Conservation (phyloP, 257 asterid genomes). For the Osmanthus fragrans region DNA sequence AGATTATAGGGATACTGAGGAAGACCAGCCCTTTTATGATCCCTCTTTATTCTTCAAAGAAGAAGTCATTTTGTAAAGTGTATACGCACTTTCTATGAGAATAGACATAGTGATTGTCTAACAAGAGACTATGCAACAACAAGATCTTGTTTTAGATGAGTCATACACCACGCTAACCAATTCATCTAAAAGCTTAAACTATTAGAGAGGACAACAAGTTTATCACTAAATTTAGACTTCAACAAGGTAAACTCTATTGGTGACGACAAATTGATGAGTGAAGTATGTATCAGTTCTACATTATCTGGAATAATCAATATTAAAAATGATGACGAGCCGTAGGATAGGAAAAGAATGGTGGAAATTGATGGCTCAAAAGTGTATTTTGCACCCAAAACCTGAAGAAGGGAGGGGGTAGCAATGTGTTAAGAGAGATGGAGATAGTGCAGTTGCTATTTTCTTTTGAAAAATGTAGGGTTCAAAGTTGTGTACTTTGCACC, state of each 20-base stretch:
- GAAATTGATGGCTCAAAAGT: background rate
- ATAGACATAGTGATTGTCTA: too few species aligned
- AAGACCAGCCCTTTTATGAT: too few species aligned
- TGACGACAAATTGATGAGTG: background rate
- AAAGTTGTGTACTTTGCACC: background rate
- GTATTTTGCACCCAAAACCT: background rate
- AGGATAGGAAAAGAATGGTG: background rate
- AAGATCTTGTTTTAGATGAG: too few species aligned
- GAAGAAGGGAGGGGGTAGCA: background rate
- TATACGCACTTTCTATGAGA: too few species aligned
- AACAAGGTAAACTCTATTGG: background rate
- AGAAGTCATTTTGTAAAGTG: too few species aligned
- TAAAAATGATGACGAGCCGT: background rate
- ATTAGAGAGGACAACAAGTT: background rate
- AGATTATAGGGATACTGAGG: too few species aligned
- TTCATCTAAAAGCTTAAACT: background rate
- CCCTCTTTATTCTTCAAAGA: too few species aligned
- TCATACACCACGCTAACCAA: background rate
- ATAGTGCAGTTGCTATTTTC: background rate
- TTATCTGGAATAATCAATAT: background rate
- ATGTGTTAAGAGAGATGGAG: background rate
- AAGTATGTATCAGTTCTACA: background rate
- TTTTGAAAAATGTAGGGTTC: too few species aligned
- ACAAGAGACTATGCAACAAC: too few species aligned
- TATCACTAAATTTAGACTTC: background rate